Evolutionary conservation across 768 basidiomycete genomes (phyloP).

Genomic region (Tulasnella sp.): DNA sequence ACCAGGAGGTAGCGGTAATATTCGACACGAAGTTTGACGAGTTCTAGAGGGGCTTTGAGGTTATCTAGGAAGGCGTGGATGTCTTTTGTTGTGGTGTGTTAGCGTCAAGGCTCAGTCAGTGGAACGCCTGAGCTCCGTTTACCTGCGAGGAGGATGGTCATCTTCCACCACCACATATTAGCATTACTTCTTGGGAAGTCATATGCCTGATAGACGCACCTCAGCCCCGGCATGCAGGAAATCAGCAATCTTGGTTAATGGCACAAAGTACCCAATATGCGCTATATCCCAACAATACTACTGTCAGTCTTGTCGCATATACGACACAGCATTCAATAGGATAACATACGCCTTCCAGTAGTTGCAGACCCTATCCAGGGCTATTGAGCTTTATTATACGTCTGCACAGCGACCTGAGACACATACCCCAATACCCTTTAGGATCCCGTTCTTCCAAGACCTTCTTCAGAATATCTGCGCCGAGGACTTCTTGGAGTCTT

Average conservation of each 20-base stretch:
- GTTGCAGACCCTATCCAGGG: slow-evolving; percentile 64
- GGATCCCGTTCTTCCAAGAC: slow-evolving; percentile 68
- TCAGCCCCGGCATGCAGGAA: slow-evolving; percentile 88
- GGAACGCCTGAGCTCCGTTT: slow-evolving; percentile 20
- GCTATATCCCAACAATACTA: slow-evolving; percentile 37
- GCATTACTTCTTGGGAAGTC: background rate
- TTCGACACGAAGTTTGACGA: slow-evolving; percentile 72
- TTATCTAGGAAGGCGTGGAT: slow-evolving; percentile 97
- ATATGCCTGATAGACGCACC: slow-evolving; percentile 31
- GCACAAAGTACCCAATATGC: slow-evolving; percentile 94
- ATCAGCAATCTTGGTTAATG: slow-evolving; percentile 90
- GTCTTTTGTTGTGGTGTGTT: slow-evolving; percentile 85
- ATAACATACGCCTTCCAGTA: slow-evolving; percentile 72
- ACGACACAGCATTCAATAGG: background rate
- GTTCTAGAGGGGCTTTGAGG: slow-evolving; percentile 86
- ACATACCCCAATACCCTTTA: slow-evolving; percentile 82
- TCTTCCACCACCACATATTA: slow-evolving; percentile 30
- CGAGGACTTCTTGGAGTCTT: slow-evolving; percentile 75
- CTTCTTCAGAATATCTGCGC: slow-evolving; percentile 68
- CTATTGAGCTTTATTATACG: background rate
- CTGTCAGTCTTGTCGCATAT: background rate
- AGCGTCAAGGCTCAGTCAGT: slow-evolving; percentile 21
- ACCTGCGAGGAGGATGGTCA: slow-evolving; percentile 75
- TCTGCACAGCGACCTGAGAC: background rate
- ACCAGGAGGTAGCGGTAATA: too few species aligned